Evolutionary conservation across 1,284 basidiomycete species (phyloP).

Genomic region (Trametes versicolor): DNA sequence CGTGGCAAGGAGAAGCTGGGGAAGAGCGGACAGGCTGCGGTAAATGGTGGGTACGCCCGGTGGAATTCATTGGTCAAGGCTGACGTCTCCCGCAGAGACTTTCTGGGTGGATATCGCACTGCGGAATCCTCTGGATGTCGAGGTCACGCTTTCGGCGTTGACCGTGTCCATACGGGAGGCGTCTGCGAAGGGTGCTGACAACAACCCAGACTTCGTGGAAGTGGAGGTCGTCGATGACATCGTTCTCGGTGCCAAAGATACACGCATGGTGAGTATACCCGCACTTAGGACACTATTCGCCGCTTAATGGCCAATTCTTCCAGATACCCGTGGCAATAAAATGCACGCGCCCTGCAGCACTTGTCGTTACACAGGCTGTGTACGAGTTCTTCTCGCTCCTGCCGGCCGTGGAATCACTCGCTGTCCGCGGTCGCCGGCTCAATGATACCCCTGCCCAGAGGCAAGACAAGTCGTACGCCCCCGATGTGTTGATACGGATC

Average conservation of each 20-base stretch:
- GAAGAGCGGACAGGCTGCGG: constrained; percentile 63
- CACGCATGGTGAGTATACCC: constrained; percentile 58
- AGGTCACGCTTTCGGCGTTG: constrained; percentile 70
- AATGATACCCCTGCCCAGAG: constrained; percentile 77
- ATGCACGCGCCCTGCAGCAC: constrained; percentile 55
- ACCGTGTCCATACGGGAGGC: constrained; percentile 61
- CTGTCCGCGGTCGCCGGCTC: constrained; percentile 70
- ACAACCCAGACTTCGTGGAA: constrained; percentile 55
- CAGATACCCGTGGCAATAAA: constrained; percentile 74
- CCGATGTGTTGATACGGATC: constrained; percentile 64
- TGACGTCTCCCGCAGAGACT: constrained; percentile 56
- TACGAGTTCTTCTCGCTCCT: constrained; percentile 78
- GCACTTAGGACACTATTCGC: no score
- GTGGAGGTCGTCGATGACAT: constrained; percentile 70
- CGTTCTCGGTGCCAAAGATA: constrained; percentile 64
- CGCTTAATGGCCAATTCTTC: background rate
- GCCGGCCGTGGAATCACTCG: constrained; percentile 66
- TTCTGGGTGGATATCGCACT: constrained; percentile 81
- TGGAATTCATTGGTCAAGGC: background rate
- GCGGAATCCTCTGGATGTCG: constrained; percentile 75
- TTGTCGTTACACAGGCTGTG: constrained; percentile 63
- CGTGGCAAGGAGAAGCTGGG: constrained; percentile 62
- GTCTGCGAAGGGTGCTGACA: constrained; percentile 43
- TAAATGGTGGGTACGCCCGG: constrained; percentile 60
- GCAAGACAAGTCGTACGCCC: constrained; percentile 70